A percentile compares a stretch with the other conserved stretches of the same genome.
These are phyloP conservation scores for Eimeria acervulina DNA, from an alignment of 169 alveolate species.

Conservation along the genomic window DNA sequence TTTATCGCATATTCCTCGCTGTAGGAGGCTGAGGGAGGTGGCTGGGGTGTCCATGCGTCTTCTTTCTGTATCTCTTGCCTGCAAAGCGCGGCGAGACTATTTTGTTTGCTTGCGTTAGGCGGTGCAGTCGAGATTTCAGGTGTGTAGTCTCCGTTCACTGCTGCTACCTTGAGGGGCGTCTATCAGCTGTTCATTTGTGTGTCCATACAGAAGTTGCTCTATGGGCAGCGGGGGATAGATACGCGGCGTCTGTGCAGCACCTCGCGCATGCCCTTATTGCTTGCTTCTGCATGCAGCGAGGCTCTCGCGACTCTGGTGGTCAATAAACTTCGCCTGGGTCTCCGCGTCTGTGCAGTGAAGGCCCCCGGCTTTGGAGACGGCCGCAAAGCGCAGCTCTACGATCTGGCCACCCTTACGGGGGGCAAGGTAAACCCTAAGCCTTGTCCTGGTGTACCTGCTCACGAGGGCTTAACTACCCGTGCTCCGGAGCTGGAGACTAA, in stretches of 20 bases:
- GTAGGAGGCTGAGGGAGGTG: background rate
- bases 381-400: conserved; percentile 97
- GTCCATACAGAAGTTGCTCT: background rate
- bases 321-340: conserved; percentile 98
- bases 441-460: background rate
- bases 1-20: background rate
- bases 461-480: background rate
- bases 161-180: background rate
- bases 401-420: conserved; percentile 98
- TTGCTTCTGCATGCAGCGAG: conserved; percentile 91
- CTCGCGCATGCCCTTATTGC: background rate
- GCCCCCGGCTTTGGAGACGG: conserved; percentile 97
- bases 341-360: conserved; percentile 97
- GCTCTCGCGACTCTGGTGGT: conserved; percentile 99
- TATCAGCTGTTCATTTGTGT: background rate
- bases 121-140: background rate
- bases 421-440: conserved; percentile 90
- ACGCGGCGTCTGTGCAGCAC: background rate
- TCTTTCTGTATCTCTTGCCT: background rate
- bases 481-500: background rate
- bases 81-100: background rate
- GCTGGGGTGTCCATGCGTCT: background rate
- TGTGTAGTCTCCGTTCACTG: background rate
- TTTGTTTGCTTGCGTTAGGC: background rate
- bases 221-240: background rate